Evolutionary conservation across 257 asterid species (phyloP).

Genomic region (Solanum pinnatisectum): DNA sequence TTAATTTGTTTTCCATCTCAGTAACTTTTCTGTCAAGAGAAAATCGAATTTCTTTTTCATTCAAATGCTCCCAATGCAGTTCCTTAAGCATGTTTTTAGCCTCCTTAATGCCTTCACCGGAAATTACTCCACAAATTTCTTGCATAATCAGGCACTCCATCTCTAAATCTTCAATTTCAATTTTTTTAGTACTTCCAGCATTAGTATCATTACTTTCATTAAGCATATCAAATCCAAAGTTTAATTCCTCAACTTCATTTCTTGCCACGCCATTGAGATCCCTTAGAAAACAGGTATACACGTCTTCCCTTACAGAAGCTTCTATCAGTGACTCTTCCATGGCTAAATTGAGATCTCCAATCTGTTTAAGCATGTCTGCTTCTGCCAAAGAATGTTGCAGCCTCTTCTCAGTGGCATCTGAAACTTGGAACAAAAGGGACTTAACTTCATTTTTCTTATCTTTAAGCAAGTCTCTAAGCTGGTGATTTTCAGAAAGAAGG

Average conservation of each 20-base stretch:
- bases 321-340: constrained; percentile 35
- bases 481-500: constrained; percentile 62
- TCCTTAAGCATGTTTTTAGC: constrained; percentile 23
- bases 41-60: constrained; percentile 21
- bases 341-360: constrained; percentile 32
- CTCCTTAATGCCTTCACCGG: constrained; percentile 40
- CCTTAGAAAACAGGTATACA: constrained; percentile 43
- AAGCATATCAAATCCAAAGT: background rate
- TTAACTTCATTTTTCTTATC: constrained; percentile 47
- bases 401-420: constrained; percentile 33
- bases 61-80: constrained; percentile 23
- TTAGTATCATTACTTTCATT: background rate
- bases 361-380: constrained; percentile 35
- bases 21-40: constrained; percentile 26
- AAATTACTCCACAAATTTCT: constrained; percentile 33
- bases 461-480: constrained; percentile 42
- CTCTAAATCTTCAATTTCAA: constrained; percentile 44
- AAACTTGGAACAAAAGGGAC: constrained; percentile 41
- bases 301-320: constrained; percentile 41
- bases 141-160: constrained; percentile 28
- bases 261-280: constrained; percentile 29
- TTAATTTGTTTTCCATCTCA: constrained; percentile 45
- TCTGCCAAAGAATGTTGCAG: constrained; percentile 46
- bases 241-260: background rate
- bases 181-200: constrained; percentile 21